A percentile compares a stretch with the other conserved stretches of the same genome.
phyloP scores from a whole-genome alignment of 2,329 filamentous ascomycete species.

The Penicillium sp. region DNA sequence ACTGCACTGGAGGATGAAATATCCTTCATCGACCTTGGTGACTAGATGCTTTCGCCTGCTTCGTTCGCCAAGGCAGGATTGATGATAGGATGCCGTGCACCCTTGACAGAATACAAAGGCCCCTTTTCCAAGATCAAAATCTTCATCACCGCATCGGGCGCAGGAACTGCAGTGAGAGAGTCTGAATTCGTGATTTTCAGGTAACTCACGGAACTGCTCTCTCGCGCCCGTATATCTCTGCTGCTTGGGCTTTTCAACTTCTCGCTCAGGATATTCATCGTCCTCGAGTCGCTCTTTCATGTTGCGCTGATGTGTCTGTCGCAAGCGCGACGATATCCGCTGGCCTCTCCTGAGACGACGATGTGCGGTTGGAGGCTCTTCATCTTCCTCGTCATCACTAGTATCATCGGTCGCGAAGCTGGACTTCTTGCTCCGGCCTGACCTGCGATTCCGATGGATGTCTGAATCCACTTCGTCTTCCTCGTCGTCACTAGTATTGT shows the following conservation, averaged over 20 bases:
- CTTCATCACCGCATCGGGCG: conserved; percentile 62
- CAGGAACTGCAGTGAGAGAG: conserved; percentile 67
- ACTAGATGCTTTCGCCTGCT: conserved; percentile 76
- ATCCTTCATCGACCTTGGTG: conserved; percentile 72
- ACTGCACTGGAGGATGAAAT: conserved; percentile 86
- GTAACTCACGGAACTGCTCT: conserved; percentile 66
- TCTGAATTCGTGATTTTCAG: conserved; percentile 63
- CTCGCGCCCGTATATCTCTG: conserved; percentile 56
- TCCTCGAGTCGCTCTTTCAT: conserved; percentile 45
- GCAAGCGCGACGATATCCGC: conserved; percentile 33
- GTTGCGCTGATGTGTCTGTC: conserved; percentile 32
- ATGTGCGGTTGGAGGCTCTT: neutral
- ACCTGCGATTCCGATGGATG: neutral
- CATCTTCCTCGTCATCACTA: neutral
- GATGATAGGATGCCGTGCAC: conserved; percentile 80
- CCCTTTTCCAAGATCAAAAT: conserved; percentile 58
- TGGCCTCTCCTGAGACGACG: conserved; percentile 13
- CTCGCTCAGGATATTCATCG: conserved; percentile 34
- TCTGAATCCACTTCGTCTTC: neutral
- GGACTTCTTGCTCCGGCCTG: neutral
- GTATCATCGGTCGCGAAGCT: neutral
- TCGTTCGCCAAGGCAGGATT: conserved; percentile 72
- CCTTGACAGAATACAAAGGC: conserved; percentile 84
- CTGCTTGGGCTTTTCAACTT: conserved; percentile 46
- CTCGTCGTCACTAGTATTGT: neutral